A percentile compares a stretch with the other conserved stretches of the same genome.
Conservation (phyloP, 306 rosid genomes). For the Fragaria iinumae region DNA sequence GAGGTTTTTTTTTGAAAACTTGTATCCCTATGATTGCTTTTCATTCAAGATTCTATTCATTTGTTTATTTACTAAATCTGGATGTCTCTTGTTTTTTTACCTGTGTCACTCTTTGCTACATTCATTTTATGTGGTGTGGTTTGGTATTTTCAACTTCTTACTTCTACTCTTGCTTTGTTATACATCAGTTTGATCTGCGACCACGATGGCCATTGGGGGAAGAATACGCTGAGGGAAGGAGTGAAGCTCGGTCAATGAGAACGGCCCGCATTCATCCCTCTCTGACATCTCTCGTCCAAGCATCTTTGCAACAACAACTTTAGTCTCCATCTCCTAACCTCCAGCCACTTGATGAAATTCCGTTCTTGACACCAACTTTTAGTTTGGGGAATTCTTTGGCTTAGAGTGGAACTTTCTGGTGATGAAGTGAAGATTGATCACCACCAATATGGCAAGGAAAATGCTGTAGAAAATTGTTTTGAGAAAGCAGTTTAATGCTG, state of each 20-base stretch:
- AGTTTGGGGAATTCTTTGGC: background rate
- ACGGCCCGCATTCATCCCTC: slow-evolving; percentile 89
- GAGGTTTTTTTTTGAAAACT: slow-evolving; percentile 44
- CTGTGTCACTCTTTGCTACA: background rate
- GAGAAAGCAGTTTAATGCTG: background rate
- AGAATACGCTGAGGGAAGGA: slow-evolving; percentile 78
- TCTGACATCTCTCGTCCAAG: slow-evolving; percentile 79
- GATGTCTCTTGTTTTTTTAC: background rate
- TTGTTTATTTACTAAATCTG: background rate
- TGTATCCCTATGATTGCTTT: background rate
- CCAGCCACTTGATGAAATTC: slow-evolving; percentile 9
- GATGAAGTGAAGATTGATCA: background rate
- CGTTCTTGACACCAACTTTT: background rate
- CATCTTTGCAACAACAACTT: slow-evolving; percentile 51
- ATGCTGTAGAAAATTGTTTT: background rate
- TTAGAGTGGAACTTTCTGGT: background rate
- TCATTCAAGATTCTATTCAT: background rate
- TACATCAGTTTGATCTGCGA: slow-evolving; percentile 70
- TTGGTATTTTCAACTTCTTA: background rate
- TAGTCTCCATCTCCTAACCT: slow-evolving; percentile 27
- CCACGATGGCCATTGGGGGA: slow-evolving; percentile 98
- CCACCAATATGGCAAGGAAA: background rate
- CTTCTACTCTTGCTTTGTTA: background rate
- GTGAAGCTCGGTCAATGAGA: slow-evolving; percentile 76
- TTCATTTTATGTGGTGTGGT: background rate